Conservation (phyloP, 345 rosid genomes). For the Raphanus sativus region DNA sequence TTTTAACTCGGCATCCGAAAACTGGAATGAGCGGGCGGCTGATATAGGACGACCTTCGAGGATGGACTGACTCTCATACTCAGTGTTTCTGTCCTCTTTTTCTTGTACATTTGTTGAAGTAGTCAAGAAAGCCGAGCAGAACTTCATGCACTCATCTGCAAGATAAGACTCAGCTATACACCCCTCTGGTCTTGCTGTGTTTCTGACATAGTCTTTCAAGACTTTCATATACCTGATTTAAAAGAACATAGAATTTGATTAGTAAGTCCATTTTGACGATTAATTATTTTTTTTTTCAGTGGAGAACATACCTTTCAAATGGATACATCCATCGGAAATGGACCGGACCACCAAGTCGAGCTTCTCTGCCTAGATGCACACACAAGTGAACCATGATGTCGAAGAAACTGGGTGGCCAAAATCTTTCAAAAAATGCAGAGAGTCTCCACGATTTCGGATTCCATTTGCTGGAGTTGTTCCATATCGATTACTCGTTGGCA, state of each 20-base stretch:
- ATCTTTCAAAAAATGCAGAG: neutral
- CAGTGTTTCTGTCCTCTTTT: neutral
- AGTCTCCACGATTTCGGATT: neutral
- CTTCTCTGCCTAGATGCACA: neutral
- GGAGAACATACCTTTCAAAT: neutral
- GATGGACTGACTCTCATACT: neutral
- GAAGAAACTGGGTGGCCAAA: neutral
- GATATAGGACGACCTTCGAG: neutral
- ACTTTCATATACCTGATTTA: neutral
- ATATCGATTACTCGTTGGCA: neutral
- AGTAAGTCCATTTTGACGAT: neutral
- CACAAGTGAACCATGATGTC: neutral
- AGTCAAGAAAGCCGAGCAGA: neutral
- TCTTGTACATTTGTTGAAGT: neutral
- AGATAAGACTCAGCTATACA: neutral
- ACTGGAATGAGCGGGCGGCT: neutral
- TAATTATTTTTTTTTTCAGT: too few relatives aligned
- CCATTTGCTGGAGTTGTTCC: neutral
- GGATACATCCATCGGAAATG: neutral
- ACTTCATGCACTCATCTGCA: neutral
- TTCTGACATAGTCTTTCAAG: neutral
- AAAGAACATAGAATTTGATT: neutral
- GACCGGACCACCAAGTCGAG: neutral
- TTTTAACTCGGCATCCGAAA: too few relatives aligned
- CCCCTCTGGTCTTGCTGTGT: neutral